phyloP scores from a whole-genome alignment of 805 yeast genomes.

The Ogataea sp. region DNA sequence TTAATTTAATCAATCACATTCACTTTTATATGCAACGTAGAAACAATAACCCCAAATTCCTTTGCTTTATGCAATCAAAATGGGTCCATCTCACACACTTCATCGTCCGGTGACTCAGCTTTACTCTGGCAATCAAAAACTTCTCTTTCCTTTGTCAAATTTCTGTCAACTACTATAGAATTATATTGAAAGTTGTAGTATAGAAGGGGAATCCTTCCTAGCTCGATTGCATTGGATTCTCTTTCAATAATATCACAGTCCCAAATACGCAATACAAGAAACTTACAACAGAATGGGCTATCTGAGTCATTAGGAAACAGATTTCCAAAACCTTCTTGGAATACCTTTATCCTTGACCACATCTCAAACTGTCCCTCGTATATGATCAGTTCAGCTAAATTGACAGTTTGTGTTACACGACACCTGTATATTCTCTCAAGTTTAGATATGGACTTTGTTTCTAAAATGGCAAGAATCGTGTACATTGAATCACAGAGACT shows the following conservation, averaged over 20 bases:
- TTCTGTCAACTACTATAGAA: too few species aligned
- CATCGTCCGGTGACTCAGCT: too few species aligned
- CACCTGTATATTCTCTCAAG: conserved; percentile 26
- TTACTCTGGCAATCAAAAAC: too few species aligned
- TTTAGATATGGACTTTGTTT: conserved; percentile 7
- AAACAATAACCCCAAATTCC: too few species aligned
- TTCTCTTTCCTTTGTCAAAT: not conserved
- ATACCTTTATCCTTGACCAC: conserved; percentile 11
- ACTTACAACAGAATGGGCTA: conserved; percentile 1
- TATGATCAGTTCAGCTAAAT: conserved; percentile 21
- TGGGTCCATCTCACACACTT: not conserved
- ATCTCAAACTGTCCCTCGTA: conserved; percentile 21
- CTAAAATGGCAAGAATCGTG: conserved; percentile 6
- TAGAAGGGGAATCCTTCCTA: not conserved
- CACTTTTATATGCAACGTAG: too few species aligned
- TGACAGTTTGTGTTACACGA: conserved; percentile 27
- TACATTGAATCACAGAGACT: conserved; percentile 5
- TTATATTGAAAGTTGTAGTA: too few species aligned
- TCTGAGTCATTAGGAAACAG: conserved; percentile 1
- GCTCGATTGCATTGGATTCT: not conserved
- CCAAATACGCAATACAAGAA: conserved; percentile 1
- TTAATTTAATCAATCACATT: not conserved
- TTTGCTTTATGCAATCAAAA: not conserved
- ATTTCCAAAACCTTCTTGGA: conserved; percentile 5
- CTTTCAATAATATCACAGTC: conserved; percentile 1